phyloP scores from a whole-genome alignment of 2,329 filamentous ascomycete species.

The Hortaea sp. region DNA sequence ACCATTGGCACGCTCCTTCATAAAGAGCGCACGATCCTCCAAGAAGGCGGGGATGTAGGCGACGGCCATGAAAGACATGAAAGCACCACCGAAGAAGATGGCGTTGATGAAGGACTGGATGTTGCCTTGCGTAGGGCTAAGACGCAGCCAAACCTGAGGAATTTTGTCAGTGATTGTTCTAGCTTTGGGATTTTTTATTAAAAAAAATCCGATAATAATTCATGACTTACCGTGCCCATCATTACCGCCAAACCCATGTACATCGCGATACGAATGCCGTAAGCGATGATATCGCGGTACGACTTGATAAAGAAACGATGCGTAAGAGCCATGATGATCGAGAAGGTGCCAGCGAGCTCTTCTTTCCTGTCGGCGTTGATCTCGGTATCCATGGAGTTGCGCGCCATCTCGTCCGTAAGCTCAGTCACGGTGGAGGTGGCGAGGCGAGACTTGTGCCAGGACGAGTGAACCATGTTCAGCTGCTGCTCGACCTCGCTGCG shows the following conservation, averaged over 20 bases:
- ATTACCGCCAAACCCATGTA: constrained; percentile 71
- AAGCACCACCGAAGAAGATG: constrained; percentile 49
- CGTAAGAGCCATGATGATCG: constrained; percentile 54
- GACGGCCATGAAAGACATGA: constrained; percentile 49
- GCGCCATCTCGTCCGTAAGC: constrained; percentile 26
- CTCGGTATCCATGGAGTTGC: constrained; percentile 23
- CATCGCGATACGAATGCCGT: constrained; percentile 75
- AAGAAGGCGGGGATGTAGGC: constrained; percentile 78
- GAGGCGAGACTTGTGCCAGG: constrained; percentile 45
- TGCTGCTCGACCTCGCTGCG: constrained; percentile 37
- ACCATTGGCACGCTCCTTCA: constrained; percentile 73
- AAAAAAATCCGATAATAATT: too few relatives aligned
- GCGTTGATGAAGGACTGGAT: constrained; percentile 78
- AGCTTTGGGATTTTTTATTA: too few relatives aligned
- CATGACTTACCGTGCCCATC: constrained; percentile 63
- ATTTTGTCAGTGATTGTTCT: background rate
- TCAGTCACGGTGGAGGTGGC: constrained; percentile 25
- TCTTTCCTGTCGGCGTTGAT: constrained; percentile 20
- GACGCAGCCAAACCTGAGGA: constrained; percentile 61
- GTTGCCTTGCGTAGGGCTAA: constrained; percentile 56
- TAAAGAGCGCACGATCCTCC: constrained; percentile 62
- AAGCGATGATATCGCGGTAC: constrained; percentile 73
- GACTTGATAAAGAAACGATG: constrained; percentile 76
- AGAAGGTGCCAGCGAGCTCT: constrained; percentile 34
- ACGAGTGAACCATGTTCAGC: constrained; percentile 43